Base-by-base conservation (phyloP, 768 basidiomycete genomes). In the Strobilomyces echinocephalus region DNA sequence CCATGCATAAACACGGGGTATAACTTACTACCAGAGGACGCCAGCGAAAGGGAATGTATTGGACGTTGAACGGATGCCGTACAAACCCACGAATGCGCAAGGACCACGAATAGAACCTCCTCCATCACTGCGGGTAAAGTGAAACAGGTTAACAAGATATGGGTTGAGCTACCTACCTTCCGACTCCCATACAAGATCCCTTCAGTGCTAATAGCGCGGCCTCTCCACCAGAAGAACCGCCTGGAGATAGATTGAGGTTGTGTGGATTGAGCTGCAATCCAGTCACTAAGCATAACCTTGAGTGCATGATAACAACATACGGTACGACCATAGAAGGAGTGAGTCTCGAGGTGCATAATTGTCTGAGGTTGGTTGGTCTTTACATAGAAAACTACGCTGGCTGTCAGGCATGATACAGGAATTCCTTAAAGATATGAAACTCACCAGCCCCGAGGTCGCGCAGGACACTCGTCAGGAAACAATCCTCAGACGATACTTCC, bases 151-250 rank as follows among this genome's bases (percentile, higher is more conserved):
- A 5, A 5, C 3, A 28, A 40, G 42, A 39, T 28, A 7, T 44
- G 5, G 34, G 24, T 61, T 51, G 66, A 65, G 5, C 0, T 28
- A 58, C 64, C 57, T 36, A 44, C 67, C 73, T 74, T 28, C 78
- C 76, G 24, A 79, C 63, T 8, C 79, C 76, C 28, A 80, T 55
- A 28, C 74, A 73, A 20, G 72, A 70, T 31, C 79, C 79, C 34
- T 72, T 72, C 49, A 80, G 55, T 5, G 77, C 77, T 2, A 81
- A 49, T 1, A 81, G 59, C 0, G 80, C 77, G 5, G 72, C 69
- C 61, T 79, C 80, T 31, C 80, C 80, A 8, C 80, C 80, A 2
- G 75, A 76, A 10, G 78, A 79, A n/a, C 81, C 81, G 12, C 81
- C 80, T 1, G 72, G 62, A 0, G 75, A 77, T 21, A 79, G 62